Base-by-base conservation (phyloP, 306 rosid genomes). In the Psophocarpus tetragonolobus region DNA sequence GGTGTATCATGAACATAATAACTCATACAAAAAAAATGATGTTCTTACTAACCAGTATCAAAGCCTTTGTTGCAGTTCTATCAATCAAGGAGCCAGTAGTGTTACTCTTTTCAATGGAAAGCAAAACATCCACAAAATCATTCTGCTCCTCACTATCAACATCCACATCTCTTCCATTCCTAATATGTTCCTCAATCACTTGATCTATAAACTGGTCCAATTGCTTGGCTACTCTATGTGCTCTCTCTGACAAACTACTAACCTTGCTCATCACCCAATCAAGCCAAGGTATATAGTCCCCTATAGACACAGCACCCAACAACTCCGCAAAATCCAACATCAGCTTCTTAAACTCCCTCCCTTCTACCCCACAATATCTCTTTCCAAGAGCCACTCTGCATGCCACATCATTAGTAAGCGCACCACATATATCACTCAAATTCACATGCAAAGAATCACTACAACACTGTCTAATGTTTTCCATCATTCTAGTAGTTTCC, bases 111-210 rank as follows among this genome's bases (percentile, higher is more conserved):
- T 74, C 75, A 0, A 56, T 8, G 0, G 71, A 74, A 67, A 81
- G 84, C 80, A 81, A 74, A 73, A 74, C 32, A 3, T 81, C 80
- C 35, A 81, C 84, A 81, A 81, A 81, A 81, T 81, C 80, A 53
- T 27, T 39, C 2, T 42, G 62, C 14, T 78, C 76, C 68, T 42
- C 50, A 39, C 11, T 30, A 4, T 64, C 80, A 1, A 76, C 11
- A 24, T 66, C 48, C n/a, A 13, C 71, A 48, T 27, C 36, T 24
- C 35, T 1, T 1, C 33, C 33, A 27, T 65, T n/a, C 56, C 32
- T 36, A 1, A 39, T 2, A n/a, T 74, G 79, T 3, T 74, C 61
- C 71, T 44, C 61, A 29, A 74, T 61, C 3, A 74, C 79, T 29
- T 30, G 1, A 29, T 42, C 44, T 6, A 74, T 27, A 60, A 74